Base-by-base conservation (phyloP, 1,139 yeast species). In the Debaryomyces subglobosus region DNA sequence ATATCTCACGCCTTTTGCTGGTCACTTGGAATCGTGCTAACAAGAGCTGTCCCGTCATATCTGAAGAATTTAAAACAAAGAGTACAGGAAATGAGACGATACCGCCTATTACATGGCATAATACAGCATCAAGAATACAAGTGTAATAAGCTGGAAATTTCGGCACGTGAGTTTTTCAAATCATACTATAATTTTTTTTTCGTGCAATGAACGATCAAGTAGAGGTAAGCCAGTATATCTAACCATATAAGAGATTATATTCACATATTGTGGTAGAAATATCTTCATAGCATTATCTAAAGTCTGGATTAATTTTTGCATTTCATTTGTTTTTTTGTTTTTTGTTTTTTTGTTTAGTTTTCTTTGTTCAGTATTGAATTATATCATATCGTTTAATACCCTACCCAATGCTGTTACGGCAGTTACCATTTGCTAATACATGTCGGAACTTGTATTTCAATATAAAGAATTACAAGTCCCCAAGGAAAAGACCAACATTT, bases 371-470 rank as follows among this genome's bases (percentile, higher is more conserved):
- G 20, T 18, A 30, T 15, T 42, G 37, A 16, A 21, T 20, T 38
- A 27, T 21, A 25, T 34, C 46, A 39, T 39, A 41, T 24, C 25
- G 44, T 34, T 27, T 13, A 30, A 39, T 32, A 36, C 43, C 47
- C 39, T 27, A 36, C 41, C 47, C 34, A 45, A 56, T 55, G 59
- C 57, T 55, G 58, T 55, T 61, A 48, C 63, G 66, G 53, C 65
- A 49, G 56, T 59, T 54, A 44, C 66, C 65, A 16, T 51, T 62
- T 33, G 44, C 47, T 30, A 58, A 53, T 47, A 55, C 64, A 27
- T 57, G 60, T 41, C 56, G 52, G 46, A 58, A 60, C 46, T 53
- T 64, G 20, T 53, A 52, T 39, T 58, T 56, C 59, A 63, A 63
- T 47, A 44, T 66, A 32, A 52, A 51, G 38, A 57, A 63, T 47